Evolutionary conservation across 176 grass and related monocot species (phyloP).

Genomic region (Musa itinerans): DNA sequence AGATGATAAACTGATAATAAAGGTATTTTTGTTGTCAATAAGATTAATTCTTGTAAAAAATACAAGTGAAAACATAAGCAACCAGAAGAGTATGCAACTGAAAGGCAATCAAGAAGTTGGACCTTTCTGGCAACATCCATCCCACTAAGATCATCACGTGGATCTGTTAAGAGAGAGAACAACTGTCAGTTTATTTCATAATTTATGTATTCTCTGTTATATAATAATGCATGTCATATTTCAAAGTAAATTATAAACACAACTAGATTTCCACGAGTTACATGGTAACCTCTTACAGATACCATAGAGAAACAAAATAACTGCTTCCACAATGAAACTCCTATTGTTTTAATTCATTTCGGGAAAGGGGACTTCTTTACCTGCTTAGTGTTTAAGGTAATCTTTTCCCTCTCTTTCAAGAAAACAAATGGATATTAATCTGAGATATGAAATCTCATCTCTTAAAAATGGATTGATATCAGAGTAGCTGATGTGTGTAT

Average conservation of each 20-base stretch:
- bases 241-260: background rate
- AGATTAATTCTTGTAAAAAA: background rate
- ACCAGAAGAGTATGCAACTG: background rate
- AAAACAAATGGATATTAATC: too few relatives aligned
- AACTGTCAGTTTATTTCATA: background rate
- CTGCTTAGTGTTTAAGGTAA: too few relatives aligned
- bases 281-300: background rate
- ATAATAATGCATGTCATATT: background rate
- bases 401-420: too few relatives aligned
- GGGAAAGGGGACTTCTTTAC: too few relatives aligned
- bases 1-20: background rate
- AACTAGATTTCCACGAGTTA: background rate
- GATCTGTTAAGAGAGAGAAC: slow-evolving; percentile 46
- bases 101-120: background rate
- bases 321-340: background rate
- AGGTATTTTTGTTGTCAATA: background rate
- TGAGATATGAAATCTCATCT: too few relatives aligned
- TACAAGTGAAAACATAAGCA: background rate
- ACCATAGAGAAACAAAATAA: background rate
- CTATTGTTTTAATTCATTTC: too few relatives aligned
- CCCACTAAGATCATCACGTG: slow-evolving; percentile 86
- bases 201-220: background rate
- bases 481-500: too few relatives aligned
- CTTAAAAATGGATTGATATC: too few relatives aligned
- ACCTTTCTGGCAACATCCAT: slow-evolving; percentile 98